These are phyloP conservation scores for Fonsecaea pedrosoi DNA, from an alignment of 2,329 filamentous ascomycete genomes.

Conservation along the genomic window DNA sequence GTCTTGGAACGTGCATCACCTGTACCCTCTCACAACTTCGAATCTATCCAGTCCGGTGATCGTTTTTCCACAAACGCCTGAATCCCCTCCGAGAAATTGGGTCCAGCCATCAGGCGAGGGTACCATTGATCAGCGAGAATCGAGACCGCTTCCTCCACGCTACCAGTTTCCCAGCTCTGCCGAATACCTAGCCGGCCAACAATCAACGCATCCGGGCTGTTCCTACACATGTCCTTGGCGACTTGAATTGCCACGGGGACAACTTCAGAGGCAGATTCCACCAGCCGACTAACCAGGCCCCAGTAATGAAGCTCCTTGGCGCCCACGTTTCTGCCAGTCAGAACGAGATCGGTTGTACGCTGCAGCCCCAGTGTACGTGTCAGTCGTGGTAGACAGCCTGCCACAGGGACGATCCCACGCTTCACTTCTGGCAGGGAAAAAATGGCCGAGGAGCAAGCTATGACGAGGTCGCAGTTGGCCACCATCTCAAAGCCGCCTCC, in stretches of 20 bases:
- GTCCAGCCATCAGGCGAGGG: constrained; percentile 42
- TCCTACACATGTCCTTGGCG: constrained; percentile 66
- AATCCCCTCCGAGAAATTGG: constrained; percentile 77
- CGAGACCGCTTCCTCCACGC: constrained; percentile 67
- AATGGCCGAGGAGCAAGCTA: constrained; percentile 62
- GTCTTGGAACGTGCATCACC: constrained; percentile 39
- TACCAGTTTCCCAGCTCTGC: constrained; percentile 73
- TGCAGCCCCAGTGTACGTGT: constrained; percentile 70
- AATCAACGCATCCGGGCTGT: constrained; percentile 77
- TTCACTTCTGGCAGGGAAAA: constrained; percentile 76
- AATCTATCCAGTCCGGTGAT: constrained; percentile 67
- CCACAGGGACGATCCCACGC: constrained; percentile 72
- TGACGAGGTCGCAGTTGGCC: constrained; percentile 73
- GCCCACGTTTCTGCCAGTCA: constrained; percentile 66
- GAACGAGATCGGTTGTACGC: constrained; percentile 72
- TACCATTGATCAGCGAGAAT: constrained; percentile 67
- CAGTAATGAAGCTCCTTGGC: constrained; percentile 67
- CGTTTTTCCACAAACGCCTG: constrained; percentile 78
- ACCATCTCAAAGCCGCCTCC: constrained; percentile 80
- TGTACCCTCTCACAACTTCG: constrained; percentile 44
- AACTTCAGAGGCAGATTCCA: constrained; percentile 46
- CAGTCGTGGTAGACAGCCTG: constrained; percentile 73
- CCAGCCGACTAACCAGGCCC: constrained; percentile 66
- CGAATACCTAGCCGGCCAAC: constrained; percentile 73
- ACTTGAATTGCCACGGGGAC: constrained; percentile 60